Evolutionary conservation across 2,329 filamentous ascomycete species (phyloP).

Genomic region (Davidsoniella australis): DNA sequence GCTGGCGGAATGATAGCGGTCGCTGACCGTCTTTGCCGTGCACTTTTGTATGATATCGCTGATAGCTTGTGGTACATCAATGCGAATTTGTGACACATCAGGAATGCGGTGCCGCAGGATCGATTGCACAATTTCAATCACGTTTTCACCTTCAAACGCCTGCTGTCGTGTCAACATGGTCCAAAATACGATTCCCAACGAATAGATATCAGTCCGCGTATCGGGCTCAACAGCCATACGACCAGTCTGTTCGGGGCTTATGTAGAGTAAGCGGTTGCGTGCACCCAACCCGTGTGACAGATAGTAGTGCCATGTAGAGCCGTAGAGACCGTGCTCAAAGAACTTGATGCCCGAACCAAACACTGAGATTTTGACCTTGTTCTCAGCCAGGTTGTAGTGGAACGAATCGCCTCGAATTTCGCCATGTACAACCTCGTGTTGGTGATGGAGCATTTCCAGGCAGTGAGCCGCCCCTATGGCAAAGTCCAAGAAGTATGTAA

Average conservation of each 20-base stretch:
- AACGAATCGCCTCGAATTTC: slow-evolving; percentile 85
- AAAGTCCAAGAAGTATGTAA: slow-evolving; percentile 73
- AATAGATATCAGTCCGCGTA: slow-evolving; percentile 84
- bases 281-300: slow-evolving; percentile 71
- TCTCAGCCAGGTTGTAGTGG: slow-evolving; percentile 58
- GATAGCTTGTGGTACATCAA: slow-evolving; percentile 71
- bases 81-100: slow-evolving; percentile 55
- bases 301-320: slow-evolving; percentile 62
- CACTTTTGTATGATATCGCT: slow-evolving; percentile 78
- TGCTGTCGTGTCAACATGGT: slow-evolving; percentile 63
- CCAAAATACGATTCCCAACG: slow-evolving; percentile 79
- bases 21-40: slow-evolving; percentile 72
- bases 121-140: slow-evolving; percentile 81
- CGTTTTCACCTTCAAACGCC: slow-evolving; percentile 62
- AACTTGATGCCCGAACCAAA: slow-evolving; percentile 75
- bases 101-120: slow-evolving; percentile 67
- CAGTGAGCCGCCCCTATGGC: slow-evolving; percentile 78
- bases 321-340: slow-evolving; percentile 77
- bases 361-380: slow-evolving; percentile 60
- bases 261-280: slow-evolving; percentile 77
- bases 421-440: slow-evolving; percentile 70
- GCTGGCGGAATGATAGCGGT: slow-evolving; percentile 78
- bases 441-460: slow-evolving; percentile 79
- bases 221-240: slow-evolving; percentile 86
- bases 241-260: slow-evolving; percentile 88